A percentile compares a stretch with the other conserved stretches of the same genome.
phyloP scores from a whole-genome alignment of 345 rosid genomes.

The Jatropha curcas region DNA sequence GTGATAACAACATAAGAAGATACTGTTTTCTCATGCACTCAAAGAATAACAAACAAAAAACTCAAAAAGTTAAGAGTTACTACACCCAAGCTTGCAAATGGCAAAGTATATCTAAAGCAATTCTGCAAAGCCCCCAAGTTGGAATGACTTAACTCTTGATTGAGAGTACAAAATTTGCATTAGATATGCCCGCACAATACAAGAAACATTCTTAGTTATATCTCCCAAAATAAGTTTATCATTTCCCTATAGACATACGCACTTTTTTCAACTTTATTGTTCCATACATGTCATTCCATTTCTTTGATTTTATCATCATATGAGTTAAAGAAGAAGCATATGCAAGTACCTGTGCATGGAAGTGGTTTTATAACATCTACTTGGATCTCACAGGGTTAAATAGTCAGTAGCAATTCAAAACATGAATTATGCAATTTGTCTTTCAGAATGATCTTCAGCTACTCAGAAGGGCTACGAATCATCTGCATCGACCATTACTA shows the following conservation, averaged over 20 bases:
- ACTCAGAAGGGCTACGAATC: neutral
- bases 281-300: neutral
- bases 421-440: neutral
- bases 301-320: neutral
- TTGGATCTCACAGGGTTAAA: neutral
- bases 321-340: neutral
- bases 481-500: neutral
- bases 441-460: constrained; percentile 2
- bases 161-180: neutral
- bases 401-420: neutral
- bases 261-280: neutral
- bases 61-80: neutral
- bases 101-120: neutral
- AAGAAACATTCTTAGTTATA: neutral
- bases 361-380: neutral
- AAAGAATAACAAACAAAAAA: neutral
- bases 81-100: neutral
- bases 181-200: neutral
- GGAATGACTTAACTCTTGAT: neutral
- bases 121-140: neutral
- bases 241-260: neutral
- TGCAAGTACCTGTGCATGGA: neutral
- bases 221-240: neutral
- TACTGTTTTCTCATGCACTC: neutral
- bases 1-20: neutral